phyloP scores from a whole-genome alignment of 495 filamentous ascomycete species.

The Podospora bellae-mahoneyi region DNA sequence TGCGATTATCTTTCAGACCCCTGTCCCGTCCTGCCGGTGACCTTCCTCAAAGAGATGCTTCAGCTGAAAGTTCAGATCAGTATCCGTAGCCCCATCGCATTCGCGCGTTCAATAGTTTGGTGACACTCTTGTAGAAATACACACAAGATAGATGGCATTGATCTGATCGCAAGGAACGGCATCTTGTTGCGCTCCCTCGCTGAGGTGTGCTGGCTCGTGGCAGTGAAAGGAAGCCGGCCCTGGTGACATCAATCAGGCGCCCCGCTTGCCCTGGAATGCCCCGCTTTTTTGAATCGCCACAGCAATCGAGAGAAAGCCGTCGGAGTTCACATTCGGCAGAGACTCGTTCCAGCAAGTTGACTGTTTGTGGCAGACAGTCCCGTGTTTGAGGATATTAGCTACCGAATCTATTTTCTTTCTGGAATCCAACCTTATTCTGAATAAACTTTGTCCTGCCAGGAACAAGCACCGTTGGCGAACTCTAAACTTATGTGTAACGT shows the following conservation, averaged over 20 bases:
- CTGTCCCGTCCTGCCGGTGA: not conserved
- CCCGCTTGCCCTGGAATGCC: constrained; percentile 5
- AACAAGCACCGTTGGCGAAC: not conserved
- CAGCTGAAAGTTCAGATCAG: not conserved
- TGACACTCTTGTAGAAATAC: not conserved
- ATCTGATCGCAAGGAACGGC: not conserved
- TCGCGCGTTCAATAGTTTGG: not conserved
- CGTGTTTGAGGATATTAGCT: not conserved
- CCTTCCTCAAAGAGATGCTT: not conserved
- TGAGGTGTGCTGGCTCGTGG: not conserved
- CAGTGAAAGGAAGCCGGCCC: not conserved
- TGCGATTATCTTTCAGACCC: constrained; percentile 5
- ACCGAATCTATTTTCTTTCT: not conserved
- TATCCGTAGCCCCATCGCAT: not conserved
- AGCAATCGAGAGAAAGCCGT: not conserved
- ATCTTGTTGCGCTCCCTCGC: not conserved
- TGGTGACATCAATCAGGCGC: constrained; percentile 4
- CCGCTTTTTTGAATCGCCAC: not conserved
- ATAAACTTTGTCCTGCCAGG: not conserved
- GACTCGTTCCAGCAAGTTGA: not conserved
- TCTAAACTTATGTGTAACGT: not conserved
- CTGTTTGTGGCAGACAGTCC: not conserved
- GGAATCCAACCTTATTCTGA: not conserved
- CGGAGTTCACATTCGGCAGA: not conserved
- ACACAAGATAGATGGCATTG: not conserved